phyloP scores from a whole-genome alignment of 2,329 filamentous ascomycete genomes.

The Trichophyton benhamiae region DNA sequence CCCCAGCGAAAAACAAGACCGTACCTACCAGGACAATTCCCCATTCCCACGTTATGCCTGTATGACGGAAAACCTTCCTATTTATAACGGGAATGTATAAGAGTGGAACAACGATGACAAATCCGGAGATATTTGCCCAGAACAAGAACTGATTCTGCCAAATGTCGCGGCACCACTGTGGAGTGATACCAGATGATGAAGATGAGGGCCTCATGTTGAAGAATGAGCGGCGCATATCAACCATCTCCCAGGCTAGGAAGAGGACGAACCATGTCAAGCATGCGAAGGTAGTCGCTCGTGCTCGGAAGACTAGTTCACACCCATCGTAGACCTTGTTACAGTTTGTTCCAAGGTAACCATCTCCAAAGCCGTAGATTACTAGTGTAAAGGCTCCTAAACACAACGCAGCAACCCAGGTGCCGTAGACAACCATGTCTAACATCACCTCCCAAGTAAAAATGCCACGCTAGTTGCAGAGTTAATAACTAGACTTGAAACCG shows the following conservation, averaged over 20 bases:
- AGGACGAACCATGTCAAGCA: conserved; percentile 64
- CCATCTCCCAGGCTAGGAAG: conserved; percentile 70
- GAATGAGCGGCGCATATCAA: conserved; percentile 58
- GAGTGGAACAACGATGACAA: conserved; percentile 45
- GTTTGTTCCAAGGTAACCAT: conserved; percentile 44
- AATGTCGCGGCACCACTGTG: conserved; percentile 52
- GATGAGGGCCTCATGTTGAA: conserved; percentile 56
- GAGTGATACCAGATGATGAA: background rate
- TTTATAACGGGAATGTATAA: conserved; percentile 59
- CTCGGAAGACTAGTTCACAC: conserved; percentile 56
- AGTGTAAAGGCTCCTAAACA: conserved; percentile 52
- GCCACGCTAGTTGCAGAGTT: conserved; percentile 27
- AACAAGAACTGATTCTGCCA: conserved; percentile 65
- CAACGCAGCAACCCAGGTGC: conserved; percentile 60
- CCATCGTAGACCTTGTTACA: conserved; percentile 49
- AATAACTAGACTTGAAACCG: background rate
- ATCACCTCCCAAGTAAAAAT: conserved; percentile 69
- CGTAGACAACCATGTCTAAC: conserved; percentile 70
- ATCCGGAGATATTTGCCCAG: conserved; percentile 48
- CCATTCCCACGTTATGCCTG: conserved; percentile 57
- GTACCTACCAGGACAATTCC: conserved; percentile 52
- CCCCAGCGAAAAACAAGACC: conserved; percentile 49
- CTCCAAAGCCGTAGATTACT: conserved; percentile 50
- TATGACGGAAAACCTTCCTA: conserved; percentile 52
- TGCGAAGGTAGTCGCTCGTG: conserved; percentile 60